Percentiles rank a stretch among this genome's conserved stretches.
Conservation (phyloP, 2,329 filamentous ascomycete species). For the Dissoconium aciculare region DNA sequence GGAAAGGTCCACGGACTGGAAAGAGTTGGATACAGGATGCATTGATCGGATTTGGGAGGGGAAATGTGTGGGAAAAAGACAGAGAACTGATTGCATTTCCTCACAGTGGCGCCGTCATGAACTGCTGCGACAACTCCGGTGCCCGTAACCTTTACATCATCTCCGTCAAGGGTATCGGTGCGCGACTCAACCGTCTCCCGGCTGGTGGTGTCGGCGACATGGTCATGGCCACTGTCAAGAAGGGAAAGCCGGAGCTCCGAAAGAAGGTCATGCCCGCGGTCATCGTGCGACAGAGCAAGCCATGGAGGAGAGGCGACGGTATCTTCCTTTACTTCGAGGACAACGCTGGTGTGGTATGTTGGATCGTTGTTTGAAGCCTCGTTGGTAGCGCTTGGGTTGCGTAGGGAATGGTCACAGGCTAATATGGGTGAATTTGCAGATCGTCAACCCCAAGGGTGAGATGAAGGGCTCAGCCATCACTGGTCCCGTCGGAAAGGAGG, state of each 20-base stretch:
- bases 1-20: no score
- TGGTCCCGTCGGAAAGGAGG: constrained; percentile 98
- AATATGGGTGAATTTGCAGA: constrained; percentile 38
- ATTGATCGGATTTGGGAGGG: no score
- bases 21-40: no score
- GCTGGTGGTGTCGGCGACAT: constrained; percentile 98
- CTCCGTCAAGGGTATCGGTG: constrained; percentile 96
- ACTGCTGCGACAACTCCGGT: constrained; percentile 99
- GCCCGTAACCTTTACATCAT: constrained; percentile 99
- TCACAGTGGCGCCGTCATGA: constrained; percentile 90
- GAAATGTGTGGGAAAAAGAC: no score
- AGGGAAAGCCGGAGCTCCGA: constrained; percentile 99
- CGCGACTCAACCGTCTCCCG: constrained; percentile 90
- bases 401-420: constrained; percentile 2
- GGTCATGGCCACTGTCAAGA: constrained; percentile 99
- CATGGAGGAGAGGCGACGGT: constrained; percentile 96
- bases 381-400: constrained; percentile 2
- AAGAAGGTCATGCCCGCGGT: constrained; percentile 99
- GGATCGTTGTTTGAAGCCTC: no score
- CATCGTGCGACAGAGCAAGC: constrained; percentile 97
- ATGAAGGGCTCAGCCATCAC: constrained; percentile 99
- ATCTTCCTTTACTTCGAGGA: constrained; percentile 99
- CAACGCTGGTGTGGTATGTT: constrained; percentile 93
- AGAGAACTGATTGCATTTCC: no score
- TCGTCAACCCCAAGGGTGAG: constrained; percentile 99